A percentile compares a stretch with the other conserved stretches of the same genome.
Evolutionary conservation across 176 grass and related monocot genomes (phyloP).

Genomic region (Urochloa ruziziensis): DNA sequence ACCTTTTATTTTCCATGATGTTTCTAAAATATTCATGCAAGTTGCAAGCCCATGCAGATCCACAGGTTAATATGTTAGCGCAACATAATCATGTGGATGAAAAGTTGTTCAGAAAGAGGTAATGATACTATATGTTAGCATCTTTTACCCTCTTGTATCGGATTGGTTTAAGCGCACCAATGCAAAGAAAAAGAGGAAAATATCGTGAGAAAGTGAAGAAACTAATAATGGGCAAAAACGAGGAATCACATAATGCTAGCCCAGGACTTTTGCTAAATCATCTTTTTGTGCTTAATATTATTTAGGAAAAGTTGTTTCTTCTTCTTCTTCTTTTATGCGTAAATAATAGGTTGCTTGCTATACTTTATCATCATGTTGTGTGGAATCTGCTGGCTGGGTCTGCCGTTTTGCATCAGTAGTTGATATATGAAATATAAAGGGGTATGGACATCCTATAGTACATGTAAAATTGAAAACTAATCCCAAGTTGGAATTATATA

Average conservation of each 20-base stretch:
- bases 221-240: background rate
- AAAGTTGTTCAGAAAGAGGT: background rate
- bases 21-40: too few relatives aligned
- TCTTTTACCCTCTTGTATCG: background rate
- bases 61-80: background rate
- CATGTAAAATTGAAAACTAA: background rate
- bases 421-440: background rate
- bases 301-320: background rate
- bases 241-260: background rate
- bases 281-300: background rate
- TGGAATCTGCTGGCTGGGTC: background rate
- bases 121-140: background rate
- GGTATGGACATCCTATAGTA: background rate
- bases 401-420: background rate
- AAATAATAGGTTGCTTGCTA: background rate
- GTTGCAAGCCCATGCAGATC: too few relatives aligned
- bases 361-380: background rate
- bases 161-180: background rate
- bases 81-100: background rate
- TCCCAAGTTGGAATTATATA: slow-evolving; percentile 12
- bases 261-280: background rate
- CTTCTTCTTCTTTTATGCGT: background rate
- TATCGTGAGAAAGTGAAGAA: background rate
- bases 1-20: too few relatives aligned
- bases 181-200: background rate